Conservation (phyloP, 148 eudicot genomes). For the Salicornia ramosissima region DNA sequence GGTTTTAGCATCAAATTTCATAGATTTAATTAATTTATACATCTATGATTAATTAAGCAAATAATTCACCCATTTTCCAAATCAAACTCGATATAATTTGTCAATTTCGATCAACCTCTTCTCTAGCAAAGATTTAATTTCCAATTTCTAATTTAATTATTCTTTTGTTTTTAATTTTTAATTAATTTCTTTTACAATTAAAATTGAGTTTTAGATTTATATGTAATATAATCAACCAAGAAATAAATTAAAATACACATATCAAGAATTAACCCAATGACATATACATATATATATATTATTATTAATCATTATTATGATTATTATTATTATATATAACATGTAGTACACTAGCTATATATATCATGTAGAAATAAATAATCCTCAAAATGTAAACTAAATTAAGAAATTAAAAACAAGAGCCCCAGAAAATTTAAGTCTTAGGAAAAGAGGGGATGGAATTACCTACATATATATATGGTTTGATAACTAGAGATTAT, state of each 20-base stretch:
- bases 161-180: too few relatives aligned
- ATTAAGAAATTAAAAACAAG: not conserved
- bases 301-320: too few relatives aligned
- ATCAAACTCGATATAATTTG: not conserved
- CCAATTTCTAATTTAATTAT: not conserved
- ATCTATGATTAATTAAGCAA: not conserved
- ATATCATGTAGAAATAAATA: not conserved
- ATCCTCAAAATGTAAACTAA: slow-evolving; percentile 8
- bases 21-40: not conserved
- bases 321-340: too few relatives aligned
- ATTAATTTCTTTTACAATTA: too few relatives aligned
- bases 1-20: slow-evolving; percentile 15
- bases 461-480: slow-evolving; percentile 9
- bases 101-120: not conserved
- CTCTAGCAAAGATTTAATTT: not conserved
- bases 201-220: too few relatives aligned
- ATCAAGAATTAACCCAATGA: not conserved
- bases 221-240: too few relatives aligned
- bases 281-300: not conserved
- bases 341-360: not conserved
- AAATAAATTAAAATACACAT: not conserved
- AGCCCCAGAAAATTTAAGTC: not conserved
- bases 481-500: not conserved
- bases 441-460: not conserved
- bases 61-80: not conserved